Base-by-base conservation (phyloP, 148 eudicot genomes). In the Vaccinium corymbosum region DNA sequence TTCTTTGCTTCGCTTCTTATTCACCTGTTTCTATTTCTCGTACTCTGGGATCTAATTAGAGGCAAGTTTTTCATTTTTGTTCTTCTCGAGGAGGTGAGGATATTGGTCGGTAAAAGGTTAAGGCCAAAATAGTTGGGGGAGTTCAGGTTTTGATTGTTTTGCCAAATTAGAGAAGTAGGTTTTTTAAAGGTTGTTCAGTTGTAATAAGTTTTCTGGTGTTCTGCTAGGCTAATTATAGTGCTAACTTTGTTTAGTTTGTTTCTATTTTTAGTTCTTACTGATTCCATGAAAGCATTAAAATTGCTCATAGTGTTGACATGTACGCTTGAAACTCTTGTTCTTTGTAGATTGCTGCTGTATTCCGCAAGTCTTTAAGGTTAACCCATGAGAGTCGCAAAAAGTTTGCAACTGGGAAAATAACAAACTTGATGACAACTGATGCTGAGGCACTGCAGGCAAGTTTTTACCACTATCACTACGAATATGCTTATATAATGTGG, bases 361-460 rank as follows among this genome's bases (percentile, higher is more conserved):
- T 95, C 86, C 92, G 97, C 68, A 95, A 95, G 88, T 90, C 98
- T 70, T 82, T 95, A 83, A 91, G 92, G 89, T 88, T 95, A 85
- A 95, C 95, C 29, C 93, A 95, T 83, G 98, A 93, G 89, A 92
- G 98, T 86, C 97, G 95, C 78, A 88, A 86, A 82, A 88, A 84
- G 42, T 91, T 95, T 87, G 86, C 97, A 48, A 78, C 94, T 79
- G 98, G 98, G 78, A 95, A 91, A 88, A 91, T 95, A 72, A 95
- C 97, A 76, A 95, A 95, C 83, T 87, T 95, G 86, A 95, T 95
- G 98, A 93, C 98, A 81, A 95, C 97, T 16, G 98, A 95, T 89
- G 89, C 97, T 88, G 97, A 93, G 90, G 79, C 98, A 71, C 93
- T 95, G 74, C 95, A 93, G 98, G 98, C 83, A 92, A 64, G 89